phyloP scores from a whole-genome alignment of 1,284 basidiomycete species.

The Gymnopus androsaceus region DNA sequence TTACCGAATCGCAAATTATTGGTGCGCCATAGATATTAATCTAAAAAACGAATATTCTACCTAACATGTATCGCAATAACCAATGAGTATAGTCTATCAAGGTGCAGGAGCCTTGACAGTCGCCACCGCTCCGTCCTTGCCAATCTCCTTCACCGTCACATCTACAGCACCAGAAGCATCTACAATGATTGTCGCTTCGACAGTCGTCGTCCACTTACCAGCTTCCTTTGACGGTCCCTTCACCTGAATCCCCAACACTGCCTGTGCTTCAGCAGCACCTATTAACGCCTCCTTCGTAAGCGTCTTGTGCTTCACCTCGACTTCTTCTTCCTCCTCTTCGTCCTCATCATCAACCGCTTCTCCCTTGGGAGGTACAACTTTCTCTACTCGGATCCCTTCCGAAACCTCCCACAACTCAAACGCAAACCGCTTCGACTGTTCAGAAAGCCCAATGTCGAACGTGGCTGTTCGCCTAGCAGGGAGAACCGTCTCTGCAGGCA shows the following conservation, averaged over 20 bases:
- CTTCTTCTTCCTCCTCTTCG: conserved; percentile 58
- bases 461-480: conserved; percentile 75
- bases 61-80: neutral
- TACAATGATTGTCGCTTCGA: conserved; percentile 12
- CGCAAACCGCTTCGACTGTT: conserved; percentile 54
- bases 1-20: no score
- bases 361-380: conserved; percentile 51
- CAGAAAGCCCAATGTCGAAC: conserved; percentile 69
- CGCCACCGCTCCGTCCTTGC: conserved; percentile 8
- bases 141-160: conserved; percentile 14
- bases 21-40: neutral
- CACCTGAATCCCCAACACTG: conserved; percentile 31
- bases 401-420: conserved; percentile 90
- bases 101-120: conserved; percentile 5
- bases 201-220: conserved; percentile 18
- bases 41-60: neutral
- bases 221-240: conserved; percentile 6
- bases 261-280: conserved; percentile 54
- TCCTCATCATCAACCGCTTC: conserved; percentile 57
- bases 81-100: neutral
- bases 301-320: conserved; percentile 68
- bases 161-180: conserved; percentile 8
- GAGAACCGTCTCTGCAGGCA: conserved; percentile 76
- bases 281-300: conserved; percentile 65
- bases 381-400: conserved; percentile 80